Evolutionary conservation across 2,329 filamentous ascomycete species (phyloP).

Genomic region (Sporothrix brasiliensis): DNA sequence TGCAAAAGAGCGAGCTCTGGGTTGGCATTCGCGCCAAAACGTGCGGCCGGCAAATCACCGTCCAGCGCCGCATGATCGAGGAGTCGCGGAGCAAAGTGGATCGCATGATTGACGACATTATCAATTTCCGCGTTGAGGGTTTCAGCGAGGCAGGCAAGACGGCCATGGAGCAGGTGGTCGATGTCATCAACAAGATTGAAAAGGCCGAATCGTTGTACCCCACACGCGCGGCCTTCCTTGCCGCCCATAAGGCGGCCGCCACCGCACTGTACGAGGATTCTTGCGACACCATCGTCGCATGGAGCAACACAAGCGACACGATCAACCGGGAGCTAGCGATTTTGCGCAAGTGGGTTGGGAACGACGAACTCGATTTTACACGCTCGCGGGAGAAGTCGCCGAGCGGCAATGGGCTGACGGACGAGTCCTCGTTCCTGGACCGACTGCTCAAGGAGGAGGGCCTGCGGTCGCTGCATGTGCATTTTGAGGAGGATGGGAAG

Average conservation of each 20-base stretch:
- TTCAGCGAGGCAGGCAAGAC: conserved; percentile 89
- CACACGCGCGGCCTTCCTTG: conserved; percentile 72
- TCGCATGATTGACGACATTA: conserved; percentile 79
- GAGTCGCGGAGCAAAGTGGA: conserved; percentile 76
- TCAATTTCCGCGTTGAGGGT: conserved; percentile 91
- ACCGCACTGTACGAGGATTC: conserved; percentile 79
- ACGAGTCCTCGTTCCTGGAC: conserved; percentile 93
- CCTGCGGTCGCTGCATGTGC: conserved; percentile 84
- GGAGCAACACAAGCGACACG: conserved; percentile 95
- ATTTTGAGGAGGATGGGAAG: conserved; percentile 52
- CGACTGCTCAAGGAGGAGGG: conserved; percentile 94
- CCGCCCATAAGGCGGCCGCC: conserved; percentile 73
- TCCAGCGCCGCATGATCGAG: conserved; percentile 86
- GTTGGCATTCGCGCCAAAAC: conserved; percentile 80
- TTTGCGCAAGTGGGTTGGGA: conserved; percentile 94
- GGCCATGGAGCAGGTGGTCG: conserved; percentile 83
- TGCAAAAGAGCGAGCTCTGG: conserved; percentile 82
- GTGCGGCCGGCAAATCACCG: conserved; percentile 79
- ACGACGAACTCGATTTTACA: conserved; percentile 89
- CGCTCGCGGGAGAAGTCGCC: conserved; percentile 71
- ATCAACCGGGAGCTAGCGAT: conserved; percentile 95
- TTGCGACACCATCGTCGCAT: conserved; percentile 86
- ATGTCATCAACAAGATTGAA: conserved; percentile 87
- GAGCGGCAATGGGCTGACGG: conserved; percentile 72
- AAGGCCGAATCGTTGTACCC: conserved; percentile 85